Base-by-base conservation (phyloP, 73 alveolate species). In the Stentor coeruleus region DNA sequence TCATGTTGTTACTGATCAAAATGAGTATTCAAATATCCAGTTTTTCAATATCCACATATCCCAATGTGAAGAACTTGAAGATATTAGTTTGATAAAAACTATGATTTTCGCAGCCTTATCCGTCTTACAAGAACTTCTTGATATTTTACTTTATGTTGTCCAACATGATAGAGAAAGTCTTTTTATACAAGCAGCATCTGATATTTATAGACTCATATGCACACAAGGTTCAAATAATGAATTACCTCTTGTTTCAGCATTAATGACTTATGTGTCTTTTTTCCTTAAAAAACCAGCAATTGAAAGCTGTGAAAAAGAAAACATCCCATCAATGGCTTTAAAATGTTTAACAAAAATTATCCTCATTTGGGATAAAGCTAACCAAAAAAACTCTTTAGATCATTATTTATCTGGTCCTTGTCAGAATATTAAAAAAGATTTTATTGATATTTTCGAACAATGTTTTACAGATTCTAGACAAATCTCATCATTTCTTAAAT, bases 201-300 rank as follows among this genome's bases (percentile, higher is more conserved):
- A 66, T 66, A 40, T 66, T 0, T 0, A 31, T 20, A 0, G 41
- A 20, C 79, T 49, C 20, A 49, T 66, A 28, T 66, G n/a, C 11
- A 26, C 79, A 26, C 36, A 66, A 26, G 14, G 15, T 66, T 66
- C 37, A 26, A 40, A 40, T 20, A 40, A 66, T 1, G 79, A 66
- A 66, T 33, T 66, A 15, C 79, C 79, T 1, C 2, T 66, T 37
- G 79, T 66, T 20, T 20, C 79, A 28, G 79, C 41, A 20, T 33
- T 66, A 40, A 20, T 66, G 41, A 66, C 49, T 31, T 66, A 66
- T 66, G 79, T 66, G 79, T 11, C n/a, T 66, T 66, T 66, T 2
- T 31, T 28, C n/a, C 15, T 2, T 66, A 11, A 20, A 37, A 20
- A 40, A 66, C 20, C n/a, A 20, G 11, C 33, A 26, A 14, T 33